Evolutionary conservation across 2,329 filamentous ascomycete species (phyloP), one percentile per base, ranked within the genome.

Genomic region (Colletotrichum orchidophilum): DNA sequence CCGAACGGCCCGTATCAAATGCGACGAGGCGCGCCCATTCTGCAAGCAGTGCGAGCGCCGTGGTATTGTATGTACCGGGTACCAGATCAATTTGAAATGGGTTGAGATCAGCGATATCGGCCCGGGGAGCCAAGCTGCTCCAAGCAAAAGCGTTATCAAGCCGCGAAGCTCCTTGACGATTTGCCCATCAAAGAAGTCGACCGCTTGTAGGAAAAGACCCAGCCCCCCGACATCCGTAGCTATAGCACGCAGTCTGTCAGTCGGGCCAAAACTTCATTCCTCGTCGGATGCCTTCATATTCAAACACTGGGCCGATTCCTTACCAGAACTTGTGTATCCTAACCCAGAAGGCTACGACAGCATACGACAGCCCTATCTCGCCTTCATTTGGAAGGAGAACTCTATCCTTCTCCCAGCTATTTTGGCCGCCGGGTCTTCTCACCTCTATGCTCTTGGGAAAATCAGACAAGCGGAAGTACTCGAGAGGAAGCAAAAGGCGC

Each of bases 401-500:
- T 66, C 57, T 8, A 59, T 73, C 11, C 46, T 73, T 0, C 13
- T 66, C 7, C 66, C 70, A 4, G 61, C 61, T 2, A 26, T 54
- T 3, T 21, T 70, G 3, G 61, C 70, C 2, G 35, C 58, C 26
- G 70, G 65, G 3, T 66, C 70, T 3, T 57, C 65, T 7, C 70
- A 72, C 21, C 42, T 66, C 6, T 42, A 58, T 18, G 55, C 60
- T 2, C 29, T 64, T 5, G 63, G 66, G 5, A 13, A 62, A 0
- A 8, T 64, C 9, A 50, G 26, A 21, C 46, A 70, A 24, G 42
- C 59, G 13, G 66, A 70, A 5, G 62, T 66, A 4, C 58, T 70
- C 11, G 62, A 64, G 21, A 35, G 66, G 26, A 73, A 73, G 39
- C 66, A 73, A 7, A 55, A 52, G 11, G 70, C 70, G 13, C 61